Evolutionary conservation across 805 yeast species (phyloP), one percentile per base, ranked within the genome.

Genomic region (Kockiozyma suomiensis): DNA sequence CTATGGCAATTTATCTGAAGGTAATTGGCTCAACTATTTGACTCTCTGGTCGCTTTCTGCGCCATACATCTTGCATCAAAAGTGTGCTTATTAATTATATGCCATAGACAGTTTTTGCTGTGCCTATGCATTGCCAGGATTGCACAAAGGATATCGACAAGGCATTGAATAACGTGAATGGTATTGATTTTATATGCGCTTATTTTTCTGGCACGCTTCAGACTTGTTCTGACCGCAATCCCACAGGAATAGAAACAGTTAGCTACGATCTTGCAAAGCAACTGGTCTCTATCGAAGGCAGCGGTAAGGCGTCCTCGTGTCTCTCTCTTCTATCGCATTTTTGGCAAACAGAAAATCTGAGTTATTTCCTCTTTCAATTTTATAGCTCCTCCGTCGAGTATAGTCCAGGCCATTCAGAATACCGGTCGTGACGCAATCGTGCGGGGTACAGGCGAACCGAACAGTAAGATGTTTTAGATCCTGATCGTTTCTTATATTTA

Each of bases 401-500:
- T 92, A 40, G 85, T 91, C 40, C 75, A 76, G 53, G 82, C 88
- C 0, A 82, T 93, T 58, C 92, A 87, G 72, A 70, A 70, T 1
- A 84, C 86, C 2, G 97, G 97, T 0, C 82, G 85, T 65, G 97
- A 93, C 70, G 97, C 97, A 2, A 89, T 93, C 65, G 87, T 93
- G 25, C 79, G 98, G 61, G 98, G 98, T 5, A 84, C 97, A 0
- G 97, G 97, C 2, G 80, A 78, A 58, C 86, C 96, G 17, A 86
- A 92, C 72, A 62, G 68, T 54, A 61, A 5, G 62, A 23, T n/a
- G n/a, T n/a, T n/a, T n/a, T n/a, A n/a, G 7, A 13, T 2, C 41
- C 3, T 21, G 4, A 4, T 13, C 21, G 1, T 19, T 26, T 3
- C 6, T 15, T 52, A 46, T 10, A 2, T 4, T 19, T 35, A 17